These are phyloP conservation scores for Cytospora piceicola DNA, from an alignment of 2,329 filamentous ascomycete species.

Conservation along the genomic window DNA sequence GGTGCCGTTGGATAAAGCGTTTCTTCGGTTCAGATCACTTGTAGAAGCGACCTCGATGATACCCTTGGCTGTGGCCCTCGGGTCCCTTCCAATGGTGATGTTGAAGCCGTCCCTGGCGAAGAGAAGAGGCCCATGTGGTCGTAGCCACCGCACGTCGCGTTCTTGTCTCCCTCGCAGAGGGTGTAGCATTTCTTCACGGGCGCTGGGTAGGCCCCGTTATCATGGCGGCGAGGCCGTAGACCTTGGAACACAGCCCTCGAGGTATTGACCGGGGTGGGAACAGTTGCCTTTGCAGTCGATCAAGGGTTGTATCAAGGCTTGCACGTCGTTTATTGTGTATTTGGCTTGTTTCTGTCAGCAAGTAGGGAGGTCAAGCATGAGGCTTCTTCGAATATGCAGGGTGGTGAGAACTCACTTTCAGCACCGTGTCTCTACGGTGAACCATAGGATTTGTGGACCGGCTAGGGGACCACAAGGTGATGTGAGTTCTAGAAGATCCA, in stretches of 20 bases:
- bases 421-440: neutral
- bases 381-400: neutral
- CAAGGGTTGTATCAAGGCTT: slow-evolving; percentile 8
- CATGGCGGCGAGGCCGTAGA: slow-evolving; percentile 21
- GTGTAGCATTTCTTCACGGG: slow-evolving; percentile 4
- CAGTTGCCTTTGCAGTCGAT: slow-evolving; percentile 8
- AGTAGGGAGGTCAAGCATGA: too few species aligned
- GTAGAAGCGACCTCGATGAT: neutral
- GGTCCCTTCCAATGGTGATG: neutral
- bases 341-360: neutral
- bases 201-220: neutral
- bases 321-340: neutral
- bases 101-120: slow-evolving; percentile 1
- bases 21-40: neutral
- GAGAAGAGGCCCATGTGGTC: slow-evolving; percentile 17
- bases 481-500: neutral
- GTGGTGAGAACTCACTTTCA: neutral
- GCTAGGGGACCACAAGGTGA: neutral
- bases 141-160: slow-evolving; percentile 9
- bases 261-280: slow-evolving; percentile 6
- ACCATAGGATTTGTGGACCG: neutral
- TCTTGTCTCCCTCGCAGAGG: slow-evolving; percentile 3
- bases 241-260: slow-evolving; percentile 13
- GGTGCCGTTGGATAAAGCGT: too few species aligned
- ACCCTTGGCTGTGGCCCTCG: too few species aligned